Conservation (phyloP, 257 asterid species). For the Gentiana dahurica region DNA sequence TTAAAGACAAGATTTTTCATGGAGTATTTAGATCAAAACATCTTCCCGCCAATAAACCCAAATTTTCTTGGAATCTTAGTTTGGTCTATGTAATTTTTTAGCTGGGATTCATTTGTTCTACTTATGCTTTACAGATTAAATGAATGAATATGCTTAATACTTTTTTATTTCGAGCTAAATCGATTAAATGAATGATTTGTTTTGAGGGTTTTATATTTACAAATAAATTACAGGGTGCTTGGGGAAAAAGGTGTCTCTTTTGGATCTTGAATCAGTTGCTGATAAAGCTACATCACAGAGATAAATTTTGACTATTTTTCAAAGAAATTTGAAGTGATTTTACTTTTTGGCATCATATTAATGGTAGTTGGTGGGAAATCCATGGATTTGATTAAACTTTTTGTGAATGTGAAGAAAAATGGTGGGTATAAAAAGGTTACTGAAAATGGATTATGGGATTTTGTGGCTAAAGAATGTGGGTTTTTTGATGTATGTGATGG, state of each 20-base stretch:
- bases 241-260: conserved; percentile 10
- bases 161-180: neutral
- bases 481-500: conserved; percentile 17
- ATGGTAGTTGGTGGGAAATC: conserved; percentile 39
- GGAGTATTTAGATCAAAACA: conserved; percentile 1
- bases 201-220: conserved; percentile 37
- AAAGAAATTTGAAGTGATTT: conserved; percentile 19
- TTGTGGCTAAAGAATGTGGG: conserved; percentile 45
- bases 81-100: no score
- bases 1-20: conserved; percentile 16
- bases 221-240: conserved; percentile 54
- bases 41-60: conserved; percentile 19
- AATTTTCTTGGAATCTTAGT: no score
- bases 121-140: conserved; percentile 4
- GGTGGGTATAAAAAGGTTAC: conserved; percentile 38
- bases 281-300: no score
- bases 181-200: conserved; percentile 16
- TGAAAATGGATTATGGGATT: conserved; percentile 22
- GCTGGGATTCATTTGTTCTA: no score
- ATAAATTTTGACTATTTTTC: conserved; percentile 19
- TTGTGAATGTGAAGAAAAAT: conserved; percentile 27
- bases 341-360: conserved; percentile 47
- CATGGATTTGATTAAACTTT: conserved; percentile 49
- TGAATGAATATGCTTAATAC: conserved; percentile 1
- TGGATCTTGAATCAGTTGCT: conserved; percentile 8